Percentiles rank a stretch among this genome's conserved stretches.
These are phyloP conservation scores for Suhomyces sp. DNA, from an alignment of 805 yeast species.

Conservation along the genomic window DNA sequence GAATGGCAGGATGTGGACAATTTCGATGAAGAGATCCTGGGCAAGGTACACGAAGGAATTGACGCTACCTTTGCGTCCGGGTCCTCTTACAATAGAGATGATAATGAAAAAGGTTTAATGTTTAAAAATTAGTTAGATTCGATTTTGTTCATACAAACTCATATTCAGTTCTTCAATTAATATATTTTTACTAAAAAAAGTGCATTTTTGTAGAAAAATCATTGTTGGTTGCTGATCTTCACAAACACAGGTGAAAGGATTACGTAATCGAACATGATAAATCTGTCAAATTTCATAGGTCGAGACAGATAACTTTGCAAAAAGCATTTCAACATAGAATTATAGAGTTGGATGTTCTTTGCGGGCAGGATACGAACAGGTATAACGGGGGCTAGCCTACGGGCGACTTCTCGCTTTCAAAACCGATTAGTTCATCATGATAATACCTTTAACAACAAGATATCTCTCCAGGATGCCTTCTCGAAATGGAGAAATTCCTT, in stretches of 20 bases:
- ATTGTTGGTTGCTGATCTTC: not conserved
- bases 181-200: not conserved
- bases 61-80: not conserved
- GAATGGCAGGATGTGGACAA: slow-evolving; percentile 62
- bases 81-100: not conserved
- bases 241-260: not conserved
- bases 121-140: not conserved
- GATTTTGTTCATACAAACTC: not conserved
- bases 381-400: not conserved
- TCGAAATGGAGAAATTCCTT: slow-evolving; percentile 21
- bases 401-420: not conserved
- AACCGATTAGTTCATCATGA: not conserved
- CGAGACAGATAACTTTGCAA: not conserved
- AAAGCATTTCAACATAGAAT: not conserved
- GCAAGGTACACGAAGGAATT: slow-evolving; percentile 4
- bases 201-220: not conserved
- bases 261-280: not conserved
- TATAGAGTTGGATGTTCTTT: not conserved
- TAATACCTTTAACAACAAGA: not conserved
- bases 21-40: slow-evolving; percentile 43
- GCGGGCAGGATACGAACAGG: not conserved
- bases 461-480: not conserved
- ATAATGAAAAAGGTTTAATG: slow-evolving; percentile 2
- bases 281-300: not conserved
- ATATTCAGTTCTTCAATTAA: slow-evolving; percentile 1